Percentiles rank a stretch among this genome's conserved stretches.
These are phyloP conservation scores for Daldinia eschscholtzii DNA, from an alignment of 2,329 filamentous ascomycete species.

Conservation along the genomic window DNA sequence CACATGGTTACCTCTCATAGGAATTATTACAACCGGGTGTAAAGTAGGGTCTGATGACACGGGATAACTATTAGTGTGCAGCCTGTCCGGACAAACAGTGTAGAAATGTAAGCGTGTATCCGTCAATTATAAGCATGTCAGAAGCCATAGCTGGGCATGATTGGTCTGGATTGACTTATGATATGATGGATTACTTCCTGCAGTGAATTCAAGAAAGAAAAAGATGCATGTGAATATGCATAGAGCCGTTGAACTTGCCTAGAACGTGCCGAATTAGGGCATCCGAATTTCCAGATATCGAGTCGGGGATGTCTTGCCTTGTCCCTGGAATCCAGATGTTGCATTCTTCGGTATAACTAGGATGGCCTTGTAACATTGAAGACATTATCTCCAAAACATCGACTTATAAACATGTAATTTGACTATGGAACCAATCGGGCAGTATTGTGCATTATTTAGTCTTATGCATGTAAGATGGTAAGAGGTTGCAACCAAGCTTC, in stretches of 20 bases:
- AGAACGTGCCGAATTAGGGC: background rate
- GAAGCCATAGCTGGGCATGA: background rate
- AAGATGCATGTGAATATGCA: background rate
- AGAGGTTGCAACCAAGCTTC: background rate
- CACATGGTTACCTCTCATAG: background rate
- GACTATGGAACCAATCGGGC: background rate
- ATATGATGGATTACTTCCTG: background rate
- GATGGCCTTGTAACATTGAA: background rate
- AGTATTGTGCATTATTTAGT: slow-evolving; percentile 1
- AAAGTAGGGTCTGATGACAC: slow-evolving; percentile 4
- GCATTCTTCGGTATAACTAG: background rate
- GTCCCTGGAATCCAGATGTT: background rate
- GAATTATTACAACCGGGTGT: background rate
- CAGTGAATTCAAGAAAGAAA: background rate
- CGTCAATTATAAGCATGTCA: background rate
- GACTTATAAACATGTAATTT: background rate
- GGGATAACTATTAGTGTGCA: background rate
- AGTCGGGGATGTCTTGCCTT: background rate
- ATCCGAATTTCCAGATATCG: background rate
- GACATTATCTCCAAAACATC: background rate
- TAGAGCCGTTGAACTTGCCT: background rate
- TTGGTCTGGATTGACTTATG: background rate
- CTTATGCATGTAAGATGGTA: background rate
- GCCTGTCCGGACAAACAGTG: background rate
- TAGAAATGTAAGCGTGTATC: background rate